These are phyloP conservation scores for Crucibulum laeve DNA, from an alignment of 768 basidiomycete genomes.

Conservation along the genomic window DNA sequence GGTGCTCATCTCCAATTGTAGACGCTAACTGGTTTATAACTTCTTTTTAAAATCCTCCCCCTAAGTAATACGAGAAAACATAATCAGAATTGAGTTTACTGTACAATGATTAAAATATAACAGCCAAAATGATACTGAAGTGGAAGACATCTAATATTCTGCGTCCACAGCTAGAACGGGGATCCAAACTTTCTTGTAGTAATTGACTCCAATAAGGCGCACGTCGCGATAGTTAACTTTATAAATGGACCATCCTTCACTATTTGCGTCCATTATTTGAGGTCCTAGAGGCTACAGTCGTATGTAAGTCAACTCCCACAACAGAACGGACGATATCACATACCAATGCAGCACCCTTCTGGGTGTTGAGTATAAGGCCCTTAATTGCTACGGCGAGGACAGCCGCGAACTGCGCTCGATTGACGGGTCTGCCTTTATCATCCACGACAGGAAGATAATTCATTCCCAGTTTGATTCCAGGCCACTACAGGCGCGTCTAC, in stretches of 20 bases:
- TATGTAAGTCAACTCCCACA: background rate
- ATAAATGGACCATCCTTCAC: conserved; percentile 11
- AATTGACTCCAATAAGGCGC: conserved; percentile 18
- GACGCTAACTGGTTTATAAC: too few species aligned
- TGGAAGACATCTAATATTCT: too few species aligned
- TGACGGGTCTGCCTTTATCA: conserved; percentile 4
- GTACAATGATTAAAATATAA: too few species aligned
- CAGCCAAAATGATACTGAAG: too few species aligned
- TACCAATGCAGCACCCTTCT: background rate
- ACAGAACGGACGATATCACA: background rate
- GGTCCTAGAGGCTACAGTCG: background rate
- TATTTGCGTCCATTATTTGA: conserved; percentile 7
- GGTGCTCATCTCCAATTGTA: too few species aligned
- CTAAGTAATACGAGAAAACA: too few species aligned
- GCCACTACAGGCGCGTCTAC: conserved; percentile 14
- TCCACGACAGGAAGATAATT: conserved; percentile 4
- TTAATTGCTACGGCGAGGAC: conserved; percentile 5
- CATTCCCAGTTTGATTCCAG: conserved; percentile 6
- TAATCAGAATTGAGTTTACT: too few species aligned
- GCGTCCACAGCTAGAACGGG: conserved; percentile 15
- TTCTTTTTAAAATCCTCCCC: too few species aligned
- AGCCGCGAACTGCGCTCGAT: conserved; percentile 10
- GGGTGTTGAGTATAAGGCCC: conserved; percentile 1
- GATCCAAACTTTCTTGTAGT: conserved; percentile 19
- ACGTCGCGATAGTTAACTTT: conserved; percentile 13